Conservation (phyloP, 495 filamentous ascomycete species). For the Penicillium alfredii region DNA sequence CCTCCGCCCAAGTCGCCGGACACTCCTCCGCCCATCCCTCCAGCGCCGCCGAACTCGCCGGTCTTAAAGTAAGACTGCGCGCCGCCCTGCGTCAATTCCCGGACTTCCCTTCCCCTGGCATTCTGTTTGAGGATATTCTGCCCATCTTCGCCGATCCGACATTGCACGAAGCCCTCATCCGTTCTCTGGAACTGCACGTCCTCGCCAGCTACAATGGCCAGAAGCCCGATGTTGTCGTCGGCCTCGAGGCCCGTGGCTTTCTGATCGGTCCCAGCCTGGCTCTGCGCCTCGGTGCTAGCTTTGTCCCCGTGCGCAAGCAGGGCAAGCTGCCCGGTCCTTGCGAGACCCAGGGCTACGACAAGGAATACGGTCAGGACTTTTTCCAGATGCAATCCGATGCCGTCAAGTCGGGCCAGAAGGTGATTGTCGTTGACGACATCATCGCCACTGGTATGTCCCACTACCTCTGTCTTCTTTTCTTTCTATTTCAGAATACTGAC, state of each 20-base stretch:
- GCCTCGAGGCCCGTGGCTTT: slow-evolving; percentile 91
- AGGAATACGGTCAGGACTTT: slow-evolving; percentile 95
- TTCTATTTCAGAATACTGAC: neutral
- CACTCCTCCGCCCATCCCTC: slow-evolving; percentile 52
- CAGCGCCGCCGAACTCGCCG: slow-evolving; percentile 82
- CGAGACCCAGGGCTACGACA: slow-evolving; percentile 75
- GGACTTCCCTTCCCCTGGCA: slow-evolving; percentile 91
- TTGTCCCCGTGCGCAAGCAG: slow-evolving; percentile 91
- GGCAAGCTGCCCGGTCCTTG: slow-evolving; percentile 93
- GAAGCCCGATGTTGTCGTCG: slow-evolving; percentile 85
- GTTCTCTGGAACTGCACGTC: slow-evolving; percentile 82
- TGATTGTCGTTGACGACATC: slow-evolving; percentile 93
- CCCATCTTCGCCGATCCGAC: slow-evolving; percentile 82
- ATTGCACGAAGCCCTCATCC: slow-evolving; percentile 71
- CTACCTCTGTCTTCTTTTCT: slow-evolving; percentile 1
- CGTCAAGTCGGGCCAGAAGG: slow-evolving; percentile 80
- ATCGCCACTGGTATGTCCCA: slow-evolving; percentile 83
- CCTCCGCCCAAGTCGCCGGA: slow-evolving; percentile 45
- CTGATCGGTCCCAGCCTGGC: slow-evolving; percentile 91
- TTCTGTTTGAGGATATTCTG: slow-evolving; percentile 97
- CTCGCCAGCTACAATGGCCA: slow-evolving; percentile 42
- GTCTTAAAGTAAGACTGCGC: slow-evolving; percentile 77
- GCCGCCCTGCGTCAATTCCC: slow-evolving; percentile 66
- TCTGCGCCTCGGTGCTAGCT: slow-evolving; percentile 74
- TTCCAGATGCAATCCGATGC: slow-evolving; percentile 92